Evolutionary conservation across 805 yeast species (phyloP), one percentile per base, ranked within the genome.

Genomic region (Starmerella powellii): DNA sequence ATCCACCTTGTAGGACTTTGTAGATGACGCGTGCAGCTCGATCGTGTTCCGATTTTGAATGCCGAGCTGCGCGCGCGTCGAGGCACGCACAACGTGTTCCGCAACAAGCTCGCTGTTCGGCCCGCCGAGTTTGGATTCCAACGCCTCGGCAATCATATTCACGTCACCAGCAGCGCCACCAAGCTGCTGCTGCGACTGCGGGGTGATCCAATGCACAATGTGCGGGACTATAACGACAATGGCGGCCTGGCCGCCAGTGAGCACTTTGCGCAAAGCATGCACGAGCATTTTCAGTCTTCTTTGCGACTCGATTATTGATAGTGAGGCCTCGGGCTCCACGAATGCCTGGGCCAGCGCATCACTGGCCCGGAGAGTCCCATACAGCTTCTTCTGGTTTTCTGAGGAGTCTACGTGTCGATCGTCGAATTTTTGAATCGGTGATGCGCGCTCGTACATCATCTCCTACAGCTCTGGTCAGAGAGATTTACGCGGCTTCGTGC

Each of bases 171-270:
- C 46, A 5, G 21, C 18, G 12, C 20, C 19, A 17, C 43, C 40
- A 5, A 51, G 42, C 23, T 35, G 39, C 17, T 41, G 42, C 38
- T 47, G 50, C 13, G 38, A 29, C 18, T 37, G 40, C 29, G 18
- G 44, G 8, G 47, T 50, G 10, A 51, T 47, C 54, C 54, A 47
- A 30, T 40, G 41, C 12, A 51, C 42, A 6, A 42, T 31, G 32
- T 45, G 35, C 26, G 54, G 49, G 15, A 40, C 42, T 17, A 44
- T 32, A 6, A 44, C 43, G 19, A 51, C 41, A 11, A 51, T 34
- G n/a, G 47, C 49, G 18, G 38, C 43, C 18, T 51, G 54, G 20
- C 34, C 47, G 13, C 29, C 38, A 16, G 28, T 23, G 2, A 50
- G 34, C 3, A 49, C 45, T 23, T 40, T 40, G 3, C 40, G 39